Conservation (phyloP, 768 basidiomycete species). For the Dacryopinax primogenitus region DNA sequence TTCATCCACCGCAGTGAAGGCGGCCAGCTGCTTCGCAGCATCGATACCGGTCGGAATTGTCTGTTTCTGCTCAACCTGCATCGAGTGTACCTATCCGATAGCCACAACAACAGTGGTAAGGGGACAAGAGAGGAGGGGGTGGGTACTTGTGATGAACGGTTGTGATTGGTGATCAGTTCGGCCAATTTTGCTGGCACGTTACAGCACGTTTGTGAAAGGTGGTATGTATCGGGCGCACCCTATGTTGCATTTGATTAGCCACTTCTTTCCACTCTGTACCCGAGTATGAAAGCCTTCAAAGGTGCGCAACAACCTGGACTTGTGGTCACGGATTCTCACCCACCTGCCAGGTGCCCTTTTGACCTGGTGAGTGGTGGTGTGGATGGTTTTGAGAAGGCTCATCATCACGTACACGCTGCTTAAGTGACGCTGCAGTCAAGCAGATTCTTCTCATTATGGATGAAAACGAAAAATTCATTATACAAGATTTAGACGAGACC, state of each 20-base stretch:
- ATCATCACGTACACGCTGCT: too few relatives aligned
- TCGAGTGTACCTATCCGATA: too few relatives aligned
- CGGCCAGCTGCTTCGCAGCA: constrained; percentile 76
- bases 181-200: neutral
- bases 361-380: constrained; percentile 47
- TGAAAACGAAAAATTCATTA: constrained; percentile 42
- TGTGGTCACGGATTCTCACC: neutral
- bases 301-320: constrained; percentile 28
- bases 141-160: too few relatives aligned
- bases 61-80: neutral
- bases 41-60: constrained; percentile 38
- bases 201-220: neutral
- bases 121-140: too few relatives aligned
- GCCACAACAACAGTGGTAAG: too few relatives aligned
- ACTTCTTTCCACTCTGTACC: neutral
- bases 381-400: too few relatives aligned
- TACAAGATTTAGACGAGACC: constrained; percentile 74
- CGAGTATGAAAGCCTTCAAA: constrained; percentile 52
- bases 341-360: constrained; percentile 44
- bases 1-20: constrained; percentile 85
- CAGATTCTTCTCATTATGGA: constrained; percentile 65
- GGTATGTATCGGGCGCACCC: neutral
- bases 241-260: too few relatives aligned
- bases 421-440: constrained; percentile 84
- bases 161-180: too few relatives aligned